phyloP scores from a whole-genome alignment of 2,329 filamentous ascomycete species.

The Aspergillus quadrilineatus region DNA sequence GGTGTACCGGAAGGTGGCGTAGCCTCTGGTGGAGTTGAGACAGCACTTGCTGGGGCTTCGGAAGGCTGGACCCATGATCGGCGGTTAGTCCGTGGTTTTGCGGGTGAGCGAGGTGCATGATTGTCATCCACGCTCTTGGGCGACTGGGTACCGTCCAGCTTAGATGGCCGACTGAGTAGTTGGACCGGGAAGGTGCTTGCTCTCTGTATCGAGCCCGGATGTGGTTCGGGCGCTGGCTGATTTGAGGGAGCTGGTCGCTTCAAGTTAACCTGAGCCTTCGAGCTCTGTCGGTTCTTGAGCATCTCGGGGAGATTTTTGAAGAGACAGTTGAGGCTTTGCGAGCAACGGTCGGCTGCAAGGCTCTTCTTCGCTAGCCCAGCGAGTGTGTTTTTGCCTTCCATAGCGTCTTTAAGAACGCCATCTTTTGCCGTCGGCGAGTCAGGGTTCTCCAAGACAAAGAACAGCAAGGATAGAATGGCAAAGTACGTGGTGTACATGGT shows the following conservation, averaged over 20 bases:
- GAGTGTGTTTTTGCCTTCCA: constrained; percentile 79
- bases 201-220: constrained; percentile 30
- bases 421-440: constrained; percentile 65
- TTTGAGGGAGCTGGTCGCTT: constrained; percentile 46
- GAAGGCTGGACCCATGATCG: constrained; percentile 27
- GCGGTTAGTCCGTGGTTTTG: constrained; percentile 19
- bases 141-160: constrained; percentile 25
- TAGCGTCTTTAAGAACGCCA: constrained; percentile 74
- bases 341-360: constrained; percentile 84
- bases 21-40: constrained; percentile 30
- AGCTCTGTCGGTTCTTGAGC: constrained; percentile 57
- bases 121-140: constrained; percentile 35
- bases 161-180: constrained; percentile 26
- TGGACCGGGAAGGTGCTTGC: constrained; percentile 44
- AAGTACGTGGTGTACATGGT: constrained; percentile 69
- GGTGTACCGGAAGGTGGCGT: constrained; percentile 19
- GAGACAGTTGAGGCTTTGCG: constrained; percentile 68
- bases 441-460: constrained; percentile 65
- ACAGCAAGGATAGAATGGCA: constrained; percentile 63
- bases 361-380: constrained; percentile 77
- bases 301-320: constrained; percentile 80
- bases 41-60: constrained; percentile 31
- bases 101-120: constrained; percentile 20
- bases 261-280: constrained; percentile 48
- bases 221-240: constrained; percentile 17